Conservation (phyloP, 495 filamentous ascomycete species). For the Cudoniella acicularis region DNA sequence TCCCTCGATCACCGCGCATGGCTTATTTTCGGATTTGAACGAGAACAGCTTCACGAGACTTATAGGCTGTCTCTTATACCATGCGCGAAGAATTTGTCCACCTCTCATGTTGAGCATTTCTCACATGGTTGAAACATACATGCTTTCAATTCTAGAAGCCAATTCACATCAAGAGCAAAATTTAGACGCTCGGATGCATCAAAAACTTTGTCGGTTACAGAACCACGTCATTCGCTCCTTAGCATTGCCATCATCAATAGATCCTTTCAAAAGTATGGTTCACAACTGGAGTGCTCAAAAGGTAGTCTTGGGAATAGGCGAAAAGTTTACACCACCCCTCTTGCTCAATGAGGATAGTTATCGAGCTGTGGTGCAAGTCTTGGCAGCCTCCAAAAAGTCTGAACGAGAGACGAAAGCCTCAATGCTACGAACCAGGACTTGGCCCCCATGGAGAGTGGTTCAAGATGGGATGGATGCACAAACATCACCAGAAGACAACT, state of each 20-base stretch:
- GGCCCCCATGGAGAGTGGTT: constrained; percentile 27
- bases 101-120: constrained; percentile 17
- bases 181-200: not conserved
- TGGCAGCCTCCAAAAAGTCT: constrained; percentile 22
- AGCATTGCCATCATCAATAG: constrained; percentile 14
- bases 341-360: constrained; percentile 20
- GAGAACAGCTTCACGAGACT: constrained; percentile 5
- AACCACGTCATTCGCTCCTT: constrained; percentile 17
- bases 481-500: constrained; percentile 20
- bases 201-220: constrained; percentile 4
- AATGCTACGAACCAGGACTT: constrained; percentile 15
- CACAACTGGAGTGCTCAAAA: constrained; percentile 26
- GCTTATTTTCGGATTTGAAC: not conserved
- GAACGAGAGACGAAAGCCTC: constrained; percentile 17
- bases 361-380: constrained; percentile 16
- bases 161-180: not conserved
- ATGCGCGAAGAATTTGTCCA: constrained; percentile 24
- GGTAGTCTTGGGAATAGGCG: constrained; percentile 15
- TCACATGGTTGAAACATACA: constrained; percentile 8
- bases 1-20: too few relatives aligned
- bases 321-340: constrained; percentile 18
- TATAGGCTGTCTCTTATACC: constrained; percentile 17
- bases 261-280: constrained; percentile 22
- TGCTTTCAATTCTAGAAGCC: not conserved
- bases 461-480: constrained; percentile 29